Evolutionary conservation across 257 asterid species (phyloP), one percentile per base, ranked within the genome.

Genomic region (Fraxinus cuspidata): DNA sequence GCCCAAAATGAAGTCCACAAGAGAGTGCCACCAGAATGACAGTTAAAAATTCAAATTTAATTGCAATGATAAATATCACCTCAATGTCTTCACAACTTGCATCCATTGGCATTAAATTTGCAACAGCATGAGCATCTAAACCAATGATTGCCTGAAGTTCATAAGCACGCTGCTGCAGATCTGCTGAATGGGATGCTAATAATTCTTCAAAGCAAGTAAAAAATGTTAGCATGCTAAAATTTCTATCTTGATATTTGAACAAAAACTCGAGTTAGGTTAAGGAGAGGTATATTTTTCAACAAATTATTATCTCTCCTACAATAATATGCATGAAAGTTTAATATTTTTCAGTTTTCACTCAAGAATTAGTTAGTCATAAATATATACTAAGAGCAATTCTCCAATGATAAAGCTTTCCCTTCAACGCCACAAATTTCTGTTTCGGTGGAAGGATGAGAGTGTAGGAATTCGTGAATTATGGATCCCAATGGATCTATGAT

Each of bases 121-220:
- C 85, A 34, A 91, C 82, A 56, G 89, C 91, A 56, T 68, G 89
- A 75, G 97, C 89, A 88, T 91, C 97, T 80, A 95, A 85, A 76
- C 82, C 79, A 72, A 89, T 82, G 83, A 95, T 82, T 40, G 94
- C 92, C 86, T 90, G 96, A 79, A 93, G 92, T 85, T 95, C 98
- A 84, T 93, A 91, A 70, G 97, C 99, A 80, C 99, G 98, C 88
- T 95, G 98, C 88, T 95, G 99, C 81, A 95, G 90, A 84, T 93
- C 98, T 8, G 99, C 93, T 63, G 98, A 95, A 84, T 90, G 88
- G 58, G 97, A 93, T 78, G 97, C 97, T 83, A 93, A 78, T 86
- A 89, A 72, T 79, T 90, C 99, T 74, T 93, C 99, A 44, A 91
- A 86, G 77, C n/a, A 82, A 72, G 76, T 65, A 82, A 83, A 77